Evolutionary conservation across 148 eudicot species (phyloP), one percentile per base, ranked within the genome.

Genomic region (Silene conica): DNA sequence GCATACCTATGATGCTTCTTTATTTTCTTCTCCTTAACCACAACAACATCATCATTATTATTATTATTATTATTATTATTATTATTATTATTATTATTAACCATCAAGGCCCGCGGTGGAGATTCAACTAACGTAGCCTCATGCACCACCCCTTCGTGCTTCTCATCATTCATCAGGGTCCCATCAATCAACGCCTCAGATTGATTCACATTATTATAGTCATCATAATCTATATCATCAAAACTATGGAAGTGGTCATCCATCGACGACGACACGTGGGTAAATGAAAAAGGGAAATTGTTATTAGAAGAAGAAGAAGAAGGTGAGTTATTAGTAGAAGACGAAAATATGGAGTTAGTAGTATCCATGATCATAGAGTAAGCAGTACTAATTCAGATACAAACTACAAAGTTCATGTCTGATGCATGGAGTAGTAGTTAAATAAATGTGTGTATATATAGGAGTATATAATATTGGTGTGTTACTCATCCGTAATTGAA

Each of bases 1-100:
- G 91, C 95, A 63, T 77, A 83, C 48, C 85, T 87, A 23, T 83
- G 88, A 23, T 83, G 88, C 68, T 81, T 82, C 82, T 71, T 80
- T 19, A 25, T 59, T 70, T 83, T 87, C 82, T 82, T 83, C 76
- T 23, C 80, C 54, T 48, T 48, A 10, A 28, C 31, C 1, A 28
- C 31, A 28, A 28, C 31, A 28, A n/a, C n/a, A n/a, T n/a, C n/a
- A n/a, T n/a, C 61, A 59, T 67, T 10, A 34, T 62, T 62, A 6
- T 25, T 14, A 50, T 16, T 55, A 67, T 31, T 4, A 7, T 65
- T 2, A 38, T 38, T 3, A 6, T 38, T 38, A 38, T 8, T 9
- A 52, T 63, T 5, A 52, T 34, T 23, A 21, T 21, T 18, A 20
- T 64, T 15, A 22, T 34, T 22, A 19, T 61, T 12, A 38, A 56